These are phyloP conservation scores for Cutaneotrichosporon cutaneum DNA, from an alignment of 1,284 basidiomycete genomes.

Conservation along the genomic window DNA sequence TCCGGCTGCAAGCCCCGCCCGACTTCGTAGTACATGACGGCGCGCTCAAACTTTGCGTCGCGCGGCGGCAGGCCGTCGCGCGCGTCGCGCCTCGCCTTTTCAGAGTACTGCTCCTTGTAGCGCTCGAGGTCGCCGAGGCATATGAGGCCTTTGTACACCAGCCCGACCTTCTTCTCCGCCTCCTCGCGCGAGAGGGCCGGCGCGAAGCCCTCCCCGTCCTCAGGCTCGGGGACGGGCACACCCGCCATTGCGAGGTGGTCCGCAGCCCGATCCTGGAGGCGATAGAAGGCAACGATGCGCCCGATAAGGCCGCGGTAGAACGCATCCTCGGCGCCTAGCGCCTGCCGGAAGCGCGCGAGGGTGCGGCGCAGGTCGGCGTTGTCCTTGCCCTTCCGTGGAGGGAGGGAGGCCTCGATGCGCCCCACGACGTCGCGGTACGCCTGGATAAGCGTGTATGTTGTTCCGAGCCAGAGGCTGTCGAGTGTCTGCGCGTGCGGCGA, in stretches of 20 bases:
- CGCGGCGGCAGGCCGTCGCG: conserved; percentile 21
- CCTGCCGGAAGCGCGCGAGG: conserved; percentile 80
- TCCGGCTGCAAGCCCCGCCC: conserved; percentile 77
- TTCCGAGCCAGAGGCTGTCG: conserved; percentile 87
- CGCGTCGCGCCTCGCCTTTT: conserved; percentile 32
- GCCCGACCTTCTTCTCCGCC: conserved; percentile 63
- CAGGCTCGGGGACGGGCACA: conserved; percentile 55
- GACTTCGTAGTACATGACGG: conserved; percentile 77
- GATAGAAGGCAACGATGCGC: conserved; percentile 67
- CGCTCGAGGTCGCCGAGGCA: conserved; percentile 91
- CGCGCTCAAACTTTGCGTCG: conserved; percentile 60
- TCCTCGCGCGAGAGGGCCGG: conserved; percentile 58
- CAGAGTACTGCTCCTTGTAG: conserved; percentile 79
- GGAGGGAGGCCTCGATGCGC: conserved; percentile 59
- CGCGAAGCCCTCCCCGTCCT: conserved; percentile 32
- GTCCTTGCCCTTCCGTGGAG: conserved; percentile 31
- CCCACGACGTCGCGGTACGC: conserved; percentile 75
- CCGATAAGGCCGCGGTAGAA: conserved; percentile 79
- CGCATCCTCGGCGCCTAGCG: conserved; percentile 78
- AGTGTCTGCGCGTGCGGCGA: conserved; percentile 74
- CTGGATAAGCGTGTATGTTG: conserved; percentile 80
- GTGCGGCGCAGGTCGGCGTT: conserved; percentile 76
- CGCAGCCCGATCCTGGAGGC: conserved; percentile 24
- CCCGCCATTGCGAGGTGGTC: conserved; percentile 60
- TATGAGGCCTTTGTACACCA: conserved; percentile 82